phyloP scores from a whole-genome alignment of 345 rosid genomes.

The Lenwebbia sp. region DNA sequence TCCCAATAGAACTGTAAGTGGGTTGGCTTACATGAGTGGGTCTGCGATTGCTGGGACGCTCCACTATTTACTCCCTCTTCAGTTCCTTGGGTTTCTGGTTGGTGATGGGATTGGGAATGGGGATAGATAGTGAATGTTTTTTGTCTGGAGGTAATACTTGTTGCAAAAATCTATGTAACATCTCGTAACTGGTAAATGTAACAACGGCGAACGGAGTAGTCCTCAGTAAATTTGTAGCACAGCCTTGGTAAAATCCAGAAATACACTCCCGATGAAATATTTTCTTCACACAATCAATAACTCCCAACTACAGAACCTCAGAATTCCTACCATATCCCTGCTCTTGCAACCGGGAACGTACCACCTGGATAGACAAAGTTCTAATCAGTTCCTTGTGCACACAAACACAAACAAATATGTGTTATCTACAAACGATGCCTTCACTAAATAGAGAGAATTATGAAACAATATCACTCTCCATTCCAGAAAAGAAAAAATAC shows the following conservation, averaged over 20 bases:
- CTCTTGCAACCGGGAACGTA: slow-evolving; percentile 91
- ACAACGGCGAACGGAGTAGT: slow-evolving; percentile 84
- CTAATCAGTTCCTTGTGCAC: background rate
- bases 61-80: slow-evolving; percentile 2
- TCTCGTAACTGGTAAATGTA: slow-evolving; percentile 90
- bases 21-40: slow-evolving; percentile 19
- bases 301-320: slow-evolving; percentile 41
- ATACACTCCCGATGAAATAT: slow-evolving; percentile 59
- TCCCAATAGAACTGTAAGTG: slow-evolving; percentile 18
- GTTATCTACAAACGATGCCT: too few relatives aligned
- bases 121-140: slow-evolving; percentile 18
- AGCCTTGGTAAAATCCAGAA: slow-evolving; percentile 74
- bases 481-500: too few relatives aligned
- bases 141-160: slow-evolving; percentile 29
- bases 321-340: slow-evolving; percentile 49
- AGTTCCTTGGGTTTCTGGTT: slow-evolving; percentile 8
- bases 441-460: too few relatives aligned
- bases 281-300: slow-evolving; percentile 64
- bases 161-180: slow-evolving; percentile 57
- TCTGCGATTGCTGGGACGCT: slow-evolving; percentile 9
- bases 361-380: slow-evolving; percentile 28
- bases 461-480: too few relatives aligned
- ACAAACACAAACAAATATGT: background rate
- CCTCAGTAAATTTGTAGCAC: slow-evolving; percentile 78
- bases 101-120: slow-evolving; percentile 14